Conservation (phyloP, 192 early-diverging fungal genomes). For the Rhizoclosmatium globosum region DNA sequence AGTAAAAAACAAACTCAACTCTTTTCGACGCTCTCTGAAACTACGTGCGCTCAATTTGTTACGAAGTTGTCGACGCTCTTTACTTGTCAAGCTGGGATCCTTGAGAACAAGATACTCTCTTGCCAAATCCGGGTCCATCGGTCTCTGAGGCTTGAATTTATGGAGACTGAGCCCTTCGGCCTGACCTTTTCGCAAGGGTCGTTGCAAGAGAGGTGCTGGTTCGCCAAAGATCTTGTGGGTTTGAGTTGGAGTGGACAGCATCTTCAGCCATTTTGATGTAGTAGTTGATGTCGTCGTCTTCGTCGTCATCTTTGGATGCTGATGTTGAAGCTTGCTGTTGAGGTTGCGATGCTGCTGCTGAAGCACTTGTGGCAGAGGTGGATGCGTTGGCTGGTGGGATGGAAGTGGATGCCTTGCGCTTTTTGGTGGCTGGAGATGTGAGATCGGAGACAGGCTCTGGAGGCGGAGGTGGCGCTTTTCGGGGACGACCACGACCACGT, state of each 20-base stretch:
- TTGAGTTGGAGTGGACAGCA: background rate
- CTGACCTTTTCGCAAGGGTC: background rate
- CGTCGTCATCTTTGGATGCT: background rate
- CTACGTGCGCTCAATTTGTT: conserved; percentile 90
- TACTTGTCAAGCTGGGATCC: conserved; percentile 60
- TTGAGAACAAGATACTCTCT: conserved; percentile 28
- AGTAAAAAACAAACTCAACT: conserved; percentile 18
- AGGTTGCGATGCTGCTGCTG: background rate
- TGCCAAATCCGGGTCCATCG: conserved; percentile 28
- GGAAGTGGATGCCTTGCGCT: conserved; percentile 4
- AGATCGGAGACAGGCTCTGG: background rate
- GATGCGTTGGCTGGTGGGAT: background rate
- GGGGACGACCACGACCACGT: conserved; percentile 12
- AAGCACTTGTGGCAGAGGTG: background rate
- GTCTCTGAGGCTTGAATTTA: conserved; percentile 19
- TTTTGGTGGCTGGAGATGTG: conserved; percentile 5
- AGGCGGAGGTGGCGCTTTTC: conserved; percentile 12
- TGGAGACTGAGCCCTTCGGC: conserved; percentile 14
- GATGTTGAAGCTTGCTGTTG: background rate
- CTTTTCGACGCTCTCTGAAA: conserved; percentile 86
- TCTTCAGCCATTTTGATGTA: conserved; percentile 23
- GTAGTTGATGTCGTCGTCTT: conserved; percentile 16
- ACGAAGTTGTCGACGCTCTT: conserved; percentile 82
- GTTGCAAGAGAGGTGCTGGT: background rate
- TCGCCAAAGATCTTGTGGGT: background rate